Evolutionary conservation across 2,329 filamentous ascomycete species (phyloP).

Genomic region (Ophiostoma fasciatum): DNA sequence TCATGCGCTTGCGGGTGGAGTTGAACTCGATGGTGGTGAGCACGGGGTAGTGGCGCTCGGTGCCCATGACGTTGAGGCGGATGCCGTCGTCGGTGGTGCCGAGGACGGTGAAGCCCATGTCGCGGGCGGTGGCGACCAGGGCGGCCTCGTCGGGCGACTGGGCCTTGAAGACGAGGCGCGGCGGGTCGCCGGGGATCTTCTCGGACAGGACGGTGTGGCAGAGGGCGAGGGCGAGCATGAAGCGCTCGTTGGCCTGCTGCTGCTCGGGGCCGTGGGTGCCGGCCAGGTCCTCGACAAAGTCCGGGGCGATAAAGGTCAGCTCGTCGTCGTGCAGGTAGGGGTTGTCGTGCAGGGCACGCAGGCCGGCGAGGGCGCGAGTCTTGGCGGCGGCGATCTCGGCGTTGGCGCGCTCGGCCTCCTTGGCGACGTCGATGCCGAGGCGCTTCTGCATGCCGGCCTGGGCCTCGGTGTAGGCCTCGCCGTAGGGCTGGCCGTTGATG

Average conservation of each 20-base stretch:
- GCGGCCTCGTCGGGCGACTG: constrained; percentile 96
- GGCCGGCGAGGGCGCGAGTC: constrained; percentile 51
- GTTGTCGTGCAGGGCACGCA: constrained; percentile 72
- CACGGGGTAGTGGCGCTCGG: constrained; percentile 72
- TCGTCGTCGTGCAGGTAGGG: constrained; percentile 83
- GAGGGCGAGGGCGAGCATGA: constrained; percentile 90
- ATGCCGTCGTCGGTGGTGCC: constrained; percentile 69
- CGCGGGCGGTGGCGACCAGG: constrained; percentile 81
- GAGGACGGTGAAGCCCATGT: constrained; percentile 88
- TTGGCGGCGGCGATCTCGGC: constrained; percentile 70
- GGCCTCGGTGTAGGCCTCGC: constrained; percentile 94
- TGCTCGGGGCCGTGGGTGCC: constrained; percentile 68
- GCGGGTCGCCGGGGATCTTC: constrained; percentile 73
- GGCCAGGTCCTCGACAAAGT: constrained; percentile 70
- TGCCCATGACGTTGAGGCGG: constrained; percentile 71
- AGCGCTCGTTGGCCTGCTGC: constrained; percentile 63
- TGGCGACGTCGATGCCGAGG: constrained; percentile 72
- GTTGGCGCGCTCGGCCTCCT: constrained; percentile 56
- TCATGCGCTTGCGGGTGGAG: constrained; percentile 93
- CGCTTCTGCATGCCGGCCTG: constrained; percentile 93
- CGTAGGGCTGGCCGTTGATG: constrained; percentile 90
- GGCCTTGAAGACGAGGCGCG: constrained; percentile 87
- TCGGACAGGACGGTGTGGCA: constrained; percentile 96
- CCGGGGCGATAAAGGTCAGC: constrained; percentile 80
- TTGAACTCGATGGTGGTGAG: constrained; percentile 97